A percentile compares a stretch with the other conserved stretches of the same genome.
Evolutionary conservation across 2,329 filamentous ascomycete species (phyloP).

Genomic region (Aspergillus vadensis): DNA sequence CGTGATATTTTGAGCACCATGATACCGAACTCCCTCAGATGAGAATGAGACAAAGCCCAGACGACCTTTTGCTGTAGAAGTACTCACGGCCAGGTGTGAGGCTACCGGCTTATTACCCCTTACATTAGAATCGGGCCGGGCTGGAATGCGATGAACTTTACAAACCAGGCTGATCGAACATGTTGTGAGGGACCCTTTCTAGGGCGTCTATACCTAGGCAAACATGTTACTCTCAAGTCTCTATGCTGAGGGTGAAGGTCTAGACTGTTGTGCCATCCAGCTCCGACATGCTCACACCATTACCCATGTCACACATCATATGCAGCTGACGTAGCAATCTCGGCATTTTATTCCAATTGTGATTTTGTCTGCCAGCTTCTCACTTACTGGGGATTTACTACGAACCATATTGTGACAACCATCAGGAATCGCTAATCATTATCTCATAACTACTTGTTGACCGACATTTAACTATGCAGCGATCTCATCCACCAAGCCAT

Average conservation of each 20-base stretch:
- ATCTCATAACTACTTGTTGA: background rate
- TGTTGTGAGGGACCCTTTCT: background rate
- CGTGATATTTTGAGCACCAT: constrained; percentile 33
- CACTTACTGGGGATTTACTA: background rate
- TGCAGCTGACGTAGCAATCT: constrained; percentile 1
- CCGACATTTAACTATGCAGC: constrained; percentile 52
- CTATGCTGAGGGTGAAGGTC: background rate
- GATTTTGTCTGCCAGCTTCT: too few species aligned
- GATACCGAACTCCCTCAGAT: background rate
- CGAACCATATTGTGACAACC: background rate
- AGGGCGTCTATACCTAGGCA: background rate
- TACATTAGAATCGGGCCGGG: constrained; percentile 12
- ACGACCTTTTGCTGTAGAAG: background rate
- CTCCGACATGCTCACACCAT: background rate
- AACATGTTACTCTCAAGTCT: background rate
- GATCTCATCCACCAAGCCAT: constrained; percentile 67
- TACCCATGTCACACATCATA: constrained; percentile 6
- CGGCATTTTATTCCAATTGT: background rate
- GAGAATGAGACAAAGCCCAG: background rate
- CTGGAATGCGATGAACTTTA: constrained; percentile 7
- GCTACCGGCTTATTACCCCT: constrained; percentile 2
- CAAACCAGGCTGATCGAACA: background rate
- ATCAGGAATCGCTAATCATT: background rate
- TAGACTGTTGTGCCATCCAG: background rate
- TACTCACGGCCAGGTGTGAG: constrained; percentile 1